Base-by-base conservation (phyloP, 2,329 filamentous ascomycete species). In the Didymella sp. region DNA sequence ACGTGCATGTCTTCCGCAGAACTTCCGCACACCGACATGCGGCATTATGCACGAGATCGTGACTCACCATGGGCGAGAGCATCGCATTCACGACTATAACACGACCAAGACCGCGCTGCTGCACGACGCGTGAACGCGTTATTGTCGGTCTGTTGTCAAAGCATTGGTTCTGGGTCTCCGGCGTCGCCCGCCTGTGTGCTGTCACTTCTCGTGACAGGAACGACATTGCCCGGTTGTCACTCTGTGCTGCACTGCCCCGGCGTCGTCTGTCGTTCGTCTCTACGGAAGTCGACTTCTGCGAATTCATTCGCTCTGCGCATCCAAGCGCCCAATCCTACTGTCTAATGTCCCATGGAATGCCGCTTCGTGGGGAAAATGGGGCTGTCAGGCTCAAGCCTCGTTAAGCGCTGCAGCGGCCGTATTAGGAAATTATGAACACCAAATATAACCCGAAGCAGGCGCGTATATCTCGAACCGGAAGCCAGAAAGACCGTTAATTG, bases 11-110 rank as follows among this genome's bases (percentile, higher is more conserved):
- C 31, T 51, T 13, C 47, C 47, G 42, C 28, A 45, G 19, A 40
- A 35, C 30, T 51, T 52, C 54, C 49, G 49, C 48, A 57, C 54
- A 57, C 54, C 61, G 58, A 63, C 60, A 61, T 62, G 41, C 52
- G 59, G 47, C 60, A 55, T 49, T 58, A 51, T 66, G 66, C 62
- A 71, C 64, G 37, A 59, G 58, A 56, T 51, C 61, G 70, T 76
- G 73, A 76, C 70, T 76, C 73, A 76, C 62, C 61, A 59, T 65
- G 60, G 70, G 66, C 70, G 66, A 67, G 51, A 63, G 65, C 55
- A 63, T 37, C 17, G 19, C 22, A 38, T 63, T 70, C 73, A 65
- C 73, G 73, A 73, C 73, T 72, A 75, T 73, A 75, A 75, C 73
- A 75, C 73, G 73, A 63, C 63, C 61, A 44, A 58, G 40, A 67